Conservation (phyloP, 768 basidiomycete genomes). For the Coprinopsis cinerea region DNA sequence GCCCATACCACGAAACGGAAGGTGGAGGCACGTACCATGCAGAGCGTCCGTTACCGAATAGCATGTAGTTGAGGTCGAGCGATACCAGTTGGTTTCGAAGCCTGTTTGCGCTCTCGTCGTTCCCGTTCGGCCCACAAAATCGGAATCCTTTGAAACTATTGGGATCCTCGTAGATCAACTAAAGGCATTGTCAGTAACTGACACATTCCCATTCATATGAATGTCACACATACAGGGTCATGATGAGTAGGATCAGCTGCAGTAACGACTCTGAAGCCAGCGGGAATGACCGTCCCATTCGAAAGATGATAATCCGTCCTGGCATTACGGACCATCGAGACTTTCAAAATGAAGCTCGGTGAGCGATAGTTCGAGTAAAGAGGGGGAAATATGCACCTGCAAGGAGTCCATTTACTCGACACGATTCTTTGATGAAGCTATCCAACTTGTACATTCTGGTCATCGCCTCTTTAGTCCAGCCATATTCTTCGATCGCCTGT, state of each 20-base stretch:
- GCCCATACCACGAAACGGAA: not conserved
- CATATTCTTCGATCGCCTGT: conserved; percentile 23
- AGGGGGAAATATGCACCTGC: conserved; percentile 1
- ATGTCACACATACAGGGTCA: too few species aligned
- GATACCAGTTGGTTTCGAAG: conserved; percentile 24
- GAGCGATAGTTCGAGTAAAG: too few species aligned
- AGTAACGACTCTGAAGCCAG: too few species aligned
- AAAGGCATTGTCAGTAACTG: conserved; percentile 17
- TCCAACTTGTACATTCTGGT: conserved; percentile 35
- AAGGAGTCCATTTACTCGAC: not conserved
- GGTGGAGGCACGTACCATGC: conserved; percentile 25
- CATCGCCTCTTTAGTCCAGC: conserved; percentile 27
- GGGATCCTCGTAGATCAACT: conserved; percentile 33
- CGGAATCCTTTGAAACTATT: conserved; percentile 33
- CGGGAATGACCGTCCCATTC: too few species aligned
- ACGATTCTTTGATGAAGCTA: conserved; percentile 32
- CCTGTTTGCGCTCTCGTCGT: conserved; percentile 12
- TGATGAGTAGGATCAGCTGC: too few species aligned
- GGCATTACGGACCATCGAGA: too few species aligned
- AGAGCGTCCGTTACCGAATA: conserved; percentile 27
- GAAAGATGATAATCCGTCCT: too few species aligned
- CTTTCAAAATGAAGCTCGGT: too few species aligned
- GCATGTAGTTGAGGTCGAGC: conserved; percentile 18
- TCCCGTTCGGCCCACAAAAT: too few species aligned
- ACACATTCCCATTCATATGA: too few species aligned